phyloP scores from a whole-genome alignment of 1,139 yeast species.

The Candida sanyaensis region DNA sequence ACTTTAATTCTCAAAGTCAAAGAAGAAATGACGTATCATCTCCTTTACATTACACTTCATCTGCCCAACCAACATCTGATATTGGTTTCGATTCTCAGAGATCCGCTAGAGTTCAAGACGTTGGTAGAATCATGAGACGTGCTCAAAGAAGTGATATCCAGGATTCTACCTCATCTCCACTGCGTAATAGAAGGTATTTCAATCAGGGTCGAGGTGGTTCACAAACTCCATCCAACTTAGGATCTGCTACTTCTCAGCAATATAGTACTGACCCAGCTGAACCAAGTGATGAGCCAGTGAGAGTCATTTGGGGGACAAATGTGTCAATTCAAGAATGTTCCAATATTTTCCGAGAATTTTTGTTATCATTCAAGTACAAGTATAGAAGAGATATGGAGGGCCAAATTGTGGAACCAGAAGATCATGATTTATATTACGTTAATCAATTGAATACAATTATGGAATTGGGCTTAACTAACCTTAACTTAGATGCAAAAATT shows the following conservation, averaged over 20 bases:
- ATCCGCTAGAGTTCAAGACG: slow-evolving; percentile 41
- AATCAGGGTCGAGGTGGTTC: slow-evolving; percentile 12
- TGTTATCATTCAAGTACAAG: slow-evolving; percentile 79
- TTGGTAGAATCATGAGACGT: slow-evolving; percentile 44
- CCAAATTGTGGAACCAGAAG: slow-evolving; percentile 48
- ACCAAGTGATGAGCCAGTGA: slow-evolving; percentile 61
- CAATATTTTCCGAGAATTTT: slow-evolving; percentile 75
- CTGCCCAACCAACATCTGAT: slow-evolving; percentile 40
- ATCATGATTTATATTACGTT: slow-evolving; percentile 74
- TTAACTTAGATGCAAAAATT: slow-evolving; percentile 84
- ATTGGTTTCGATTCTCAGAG: slow-evolving; percentile 21
- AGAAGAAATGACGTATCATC: slow-evolving; percentile 34
- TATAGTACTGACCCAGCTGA: slow-evolving; percentile 29
- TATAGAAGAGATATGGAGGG: slow-evolving; percentile 61
- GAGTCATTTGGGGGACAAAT: slow-evolving; percentile 99
- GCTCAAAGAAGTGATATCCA: slow-evolving; percentile 44
- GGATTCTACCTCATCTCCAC: slow-evolving; percentile 44
- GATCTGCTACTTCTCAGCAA: slow-evolving; percentile 28
- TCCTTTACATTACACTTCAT: slow-evolving; percentile 49
- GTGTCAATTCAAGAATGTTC: slow-evolving; percentile 89
- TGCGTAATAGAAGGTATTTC: slow-evolving; percentile 37
- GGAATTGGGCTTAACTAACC: slow-evolving; percentile 74
- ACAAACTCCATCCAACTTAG: slow-evolving; percentile 13
- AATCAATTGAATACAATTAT: slow-evolving; percentile 74
- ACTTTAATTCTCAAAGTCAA: slow-evolving; percentile 19